Evolutionary conservation across 257 asterid species (phyloP).

Genomic region (Fraxinus anomala): DNA sequence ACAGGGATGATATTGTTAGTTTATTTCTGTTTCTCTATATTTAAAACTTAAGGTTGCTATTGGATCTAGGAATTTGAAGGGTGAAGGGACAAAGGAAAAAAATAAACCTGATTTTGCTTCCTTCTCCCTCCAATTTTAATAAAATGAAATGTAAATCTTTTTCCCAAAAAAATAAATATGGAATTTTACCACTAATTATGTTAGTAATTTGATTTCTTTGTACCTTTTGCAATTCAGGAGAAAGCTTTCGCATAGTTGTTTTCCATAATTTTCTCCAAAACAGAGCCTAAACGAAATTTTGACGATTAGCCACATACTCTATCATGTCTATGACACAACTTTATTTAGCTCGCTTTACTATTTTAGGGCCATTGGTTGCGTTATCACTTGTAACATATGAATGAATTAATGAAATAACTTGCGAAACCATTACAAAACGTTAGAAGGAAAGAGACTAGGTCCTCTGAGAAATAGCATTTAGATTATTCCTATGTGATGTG

Average conservation of each 20-base stretch:
- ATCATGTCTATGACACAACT: neutral
- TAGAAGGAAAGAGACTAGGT: neutral
- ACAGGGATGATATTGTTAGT: too few species aligned
- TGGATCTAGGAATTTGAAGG: too few species aligned
- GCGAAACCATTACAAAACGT: neutral
- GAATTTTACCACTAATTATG: neutral
- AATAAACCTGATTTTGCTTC: too few species aligned
- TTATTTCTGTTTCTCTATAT: too few species aligned
- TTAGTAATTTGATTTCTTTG: neutral
- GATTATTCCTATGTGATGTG: neutral
- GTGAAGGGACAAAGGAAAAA: too few species aligned
- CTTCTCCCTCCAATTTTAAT: too few species aligned
- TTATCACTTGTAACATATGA: neutral
- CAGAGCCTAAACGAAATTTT: neutral
- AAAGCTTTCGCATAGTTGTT: neutral
- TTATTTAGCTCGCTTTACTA: neutral
- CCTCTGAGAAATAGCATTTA: neutral
- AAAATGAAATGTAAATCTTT: too few species aligned
- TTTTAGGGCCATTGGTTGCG: neutral
- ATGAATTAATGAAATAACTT: neutral
- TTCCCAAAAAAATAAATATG: neutral
- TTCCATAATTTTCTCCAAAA: neutral
- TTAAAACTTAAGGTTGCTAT: too few species aligned
- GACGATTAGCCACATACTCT: neutral
- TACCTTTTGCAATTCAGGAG: neutral